Conservation (phyloP, 2,329 filamentous ascomycete species). For the Phoma sp. region DNA sequence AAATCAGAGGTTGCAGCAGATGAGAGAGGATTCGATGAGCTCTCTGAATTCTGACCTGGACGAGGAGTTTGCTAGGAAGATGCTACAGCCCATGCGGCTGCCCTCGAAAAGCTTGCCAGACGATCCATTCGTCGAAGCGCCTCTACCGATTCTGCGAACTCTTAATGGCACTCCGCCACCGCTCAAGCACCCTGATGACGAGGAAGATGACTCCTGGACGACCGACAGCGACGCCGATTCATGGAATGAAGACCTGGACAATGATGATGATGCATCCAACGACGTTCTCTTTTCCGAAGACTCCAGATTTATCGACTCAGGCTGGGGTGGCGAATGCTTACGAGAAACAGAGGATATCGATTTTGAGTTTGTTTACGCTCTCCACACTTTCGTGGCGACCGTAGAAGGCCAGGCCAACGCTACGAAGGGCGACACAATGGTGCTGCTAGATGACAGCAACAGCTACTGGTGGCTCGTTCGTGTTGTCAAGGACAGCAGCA, state of each 20-base stretch:
- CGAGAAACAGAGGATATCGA: constrained; percentile 96
- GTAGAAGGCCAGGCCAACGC: constrained; percentile 98
- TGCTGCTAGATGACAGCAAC: constrained; percentile 96
- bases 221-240: constrained; percentile 49
- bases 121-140: constrained; percentile 21
- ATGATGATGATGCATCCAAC: constrained; percentile 65
- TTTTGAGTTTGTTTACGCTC: constrained; percentile 98
- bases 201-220: constrained; percentile 39
- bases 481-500: constrained; percentile 96
- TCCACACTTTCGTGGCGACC: constrained; percentile 96
- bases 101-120: constrained; percentile 35
- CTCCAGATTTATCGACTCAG: constrained; percentile 70
- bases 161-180: constrained; percentile 21
- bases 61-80: constrained; percentile 44
- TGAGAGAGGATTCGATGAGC: constrained; percentile 38
- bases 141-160: constrained; percentile 4
- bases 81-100: constrained; percentile 52
- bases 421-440: constrained; percentile 98
- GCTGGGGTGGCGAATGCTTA: constrained; percentile 85
- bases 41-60: constrained; percentile 42
- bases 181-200: constrained; percentile 4
- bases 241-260: constrained; percentile 41
- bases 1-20: constrained; percentile 20
- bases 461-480: constrained; percentile 99
- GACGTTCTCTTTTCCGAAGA: constrained; percentile 64